phyloP scores from a whole-genome alignment of 108 stramenopile genomes.

The Nitzschia putrida region DNA sequence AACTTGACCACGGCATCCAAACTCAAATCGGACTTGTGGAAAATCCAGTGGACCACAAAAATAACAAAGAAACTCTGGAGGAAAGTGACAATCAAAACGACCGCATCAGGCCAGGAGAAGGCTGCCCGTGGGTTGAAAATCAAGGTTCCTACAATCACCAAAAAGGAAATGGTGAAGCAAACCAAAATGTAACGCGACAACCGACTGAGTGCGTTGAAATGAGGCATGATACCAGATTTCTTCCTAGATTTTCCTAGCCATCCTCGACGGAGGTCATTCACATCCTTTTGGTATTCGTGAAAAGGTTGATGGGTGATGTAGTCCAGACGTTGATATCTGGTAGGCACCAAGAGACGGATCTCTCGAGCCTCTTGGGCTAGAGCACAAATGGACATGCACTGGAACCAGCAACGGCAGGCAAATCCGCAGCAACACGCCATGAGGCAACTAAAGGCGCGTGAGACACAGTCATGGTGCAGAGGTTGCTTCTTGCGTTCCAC shows the following conservation, averaged over 20 bases:
- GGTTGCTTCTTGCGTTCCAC: conserved; percentile 47
- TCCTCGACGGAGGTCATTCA: conserved; percentile 67
- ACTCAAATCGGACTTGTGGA: conserved; percentile 85
- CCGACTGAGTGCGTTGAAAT: conserved; percentile 69
- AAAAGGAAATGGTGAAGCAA: conserved; percentile 36
- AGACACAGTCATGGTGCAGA: conserved; percentile 64
- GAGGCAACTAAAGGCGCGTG: conserved; percentile 56
- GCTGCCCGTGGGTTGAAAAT: conserved; percentile 62
- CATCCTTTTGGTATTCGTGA: conserved; percentile 78
- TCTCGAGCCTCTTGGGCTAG: conserved; percentile 88
- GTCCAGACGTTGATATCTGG: conserved; percentile 77
- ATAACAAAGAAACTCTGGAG: conserved; percentile 75
- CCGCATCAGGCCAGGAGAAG: conserved; percentile 75
- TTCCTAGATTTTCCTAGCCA: conserved; percentile 64
- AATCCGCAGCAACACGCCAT: conserved; percentile 72
- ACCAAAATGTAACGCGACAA: conserved; percentile 74
- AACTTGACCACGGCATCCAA: conserved; percentile 87
- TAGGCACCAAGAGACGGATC: conserved; percentile 71
- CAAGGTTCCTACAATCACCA: conserved; percentile 50
- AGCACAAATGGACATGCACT: conserved; percentile 78
- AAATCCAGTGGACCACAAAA: conserved; percentile 79
- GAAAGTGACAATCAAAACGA: conserved; percentile 77
- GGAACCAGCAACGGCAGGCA: conserved; percentile 81
- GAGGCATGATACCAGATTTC: conserved; percentile 56
- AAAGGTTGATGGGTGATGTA: conserved; percentile 88